These are phyloP conservation scores for Schizophyllum amplum DNA, from an alignment of 1,284 basidiomycete genomes.

Conservation along the genomic window DNA sequence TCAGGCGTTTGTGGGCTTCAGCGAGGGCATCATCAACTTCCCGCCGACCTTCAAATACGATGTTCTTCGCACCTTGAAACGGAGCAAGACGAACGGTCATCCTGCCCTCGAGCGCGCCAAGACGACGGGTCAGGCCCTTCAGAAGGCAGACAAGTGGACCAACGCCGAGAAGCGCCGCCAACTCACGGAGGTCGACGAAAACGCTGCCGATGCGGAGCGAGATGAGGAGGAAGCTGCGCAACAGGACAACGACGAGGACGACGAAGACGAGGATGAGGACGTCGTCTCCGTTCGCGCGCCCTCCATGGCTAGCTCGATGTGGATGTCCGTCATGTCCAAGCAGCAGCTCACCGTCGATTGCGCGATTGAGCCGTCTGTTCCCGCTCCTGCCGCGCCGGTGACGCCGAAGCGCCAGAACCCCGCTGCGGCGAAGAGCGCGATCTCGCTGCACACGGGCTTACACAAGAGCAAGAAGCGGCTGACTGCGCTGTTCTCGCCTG, in stretches of 20 bases:
- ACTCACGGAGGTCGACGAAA: neutral
- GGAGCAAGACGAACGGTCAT: constrained; percentile 25
- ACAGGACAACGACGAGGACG: constrained; percentile 31
- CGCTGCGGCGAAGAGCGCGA: constrained; percentile 24
- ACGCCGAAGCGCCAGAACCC: constrained; percentile 18
- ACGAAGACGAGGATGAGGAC: constrained; percentile 32
- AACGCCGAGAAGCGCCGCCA: neutral
- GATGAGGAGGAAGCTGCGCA: constrained; percentile 17
- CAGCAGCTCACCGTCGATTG: constrained; percentile 19
- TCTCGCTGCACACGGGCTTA: constrained; percentile 36
- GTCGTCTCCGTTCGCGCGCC: constrained; percentile 31
- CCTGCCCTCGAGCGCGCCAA: constrained; percentile 25
- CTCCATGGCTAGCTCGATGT: constrained; percentile 45
- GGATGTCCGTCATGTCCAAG: constrained; percentile 41
- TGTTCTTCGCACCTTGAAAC: constrained; percentile 49
- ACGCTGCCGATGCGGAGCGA: constrained; percentile 28
- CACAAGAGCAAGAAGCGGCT: constrained; percentile 55
- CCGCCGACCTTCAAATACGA: constrained; percentile 85
- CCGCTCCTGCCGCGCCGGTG: constrained; percentile 20
- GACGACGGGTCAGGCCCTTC: constrained; percentile 20
- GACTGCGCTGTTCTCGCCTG: constrained; percentile 39
- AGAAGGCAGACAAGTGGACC: constrained; percentile 19
- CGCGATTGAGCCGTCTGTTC: constrained; percentile 37
- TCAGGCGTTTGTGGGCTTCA: constrained; percentile 59
- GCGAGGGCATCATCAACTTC: constrained; percentile 64